Evolutionary conservation across 148 eudicot species (phyloP), one percentile per base, ranked within the genome.

Genomic region (Linanthus parryae): DNA sequence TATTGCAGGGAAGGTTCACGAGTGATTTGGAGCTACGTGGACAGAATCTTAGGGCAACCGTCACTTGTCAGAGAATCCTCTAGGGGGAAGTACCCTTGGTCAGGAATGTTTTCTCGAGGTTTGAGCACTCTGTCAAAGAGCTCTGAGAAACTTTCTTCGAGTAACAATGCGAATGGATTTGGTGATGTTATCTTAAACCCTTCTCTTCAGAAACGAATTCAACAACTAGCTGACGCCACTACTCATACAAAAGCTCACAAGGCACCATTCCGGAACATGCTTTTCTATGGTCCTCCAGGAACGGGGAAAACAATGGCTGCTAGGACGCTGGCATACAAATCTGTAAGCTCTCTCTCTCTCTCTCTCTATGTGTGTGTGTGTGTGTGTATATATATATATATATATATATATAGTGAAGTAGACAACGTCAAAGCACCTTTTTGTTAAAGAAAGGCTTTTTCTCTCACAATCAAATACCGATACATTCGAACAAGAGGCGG

Each of bases 221-320:
- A 82, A 31, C 97, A 82, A 60, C 68, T 89, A 52, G 82, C 97
- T 19, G 68, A 65, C 61, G 95, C 97, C 30, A 89, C 97, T 43
- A 88, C 97, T 54, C 80, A 89, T 62, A 89, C 97, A n/a, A 89
- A 89, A 69, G 64, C 85, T 40, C 95, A 89, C 70, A 91, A 85
- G 58, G 97, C 97, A 58, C 97, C 97, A 29, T 89, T 82, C 61
- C 75, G 97, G 45, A 89, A 89, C 62, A 89, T 89, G 95, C 88
- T 89, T 29, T 89, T 89, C 64, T 89, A 82, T 72, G 95, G 97
- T 25, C 97, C 97, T 58, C 97, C 97, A 13, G 97, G 97, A 57
- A 89, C 97, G 44, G 97, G 97, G 47, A 89, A 89, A 70, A 89
- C 97, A 19, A 85, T 89, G 95, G 97, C 81, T 75, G 97, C 97